Conservation (phyloP, 164 flowering plant genomes). For the Paratinospora sagittata region DNA sequence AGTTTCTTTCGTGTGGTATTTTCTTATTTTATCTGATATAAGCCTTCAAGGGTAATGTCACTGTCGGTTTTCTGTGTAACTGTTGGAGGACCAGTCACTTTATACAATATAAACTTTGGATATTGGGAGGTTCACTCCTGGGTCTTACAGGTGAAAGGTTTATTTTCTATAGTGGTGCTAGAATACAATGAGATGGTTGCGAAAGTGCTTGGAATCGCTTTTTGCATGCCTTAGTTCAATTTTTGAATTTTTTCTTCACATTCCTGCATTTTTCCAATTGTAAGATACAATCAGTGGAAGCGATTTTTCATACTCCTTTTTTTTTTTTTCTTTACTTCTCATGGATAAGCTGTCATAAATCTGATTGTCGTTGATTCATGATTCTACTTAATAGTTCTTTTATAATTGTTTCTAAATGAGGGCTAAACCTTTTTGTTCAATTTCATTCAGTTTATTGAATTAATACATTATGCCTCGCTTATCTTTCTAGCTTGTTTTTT, state of each 20-base stretch:
- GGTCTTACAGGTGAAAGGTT: background rate
- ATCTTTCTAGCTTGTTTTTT: background rate
- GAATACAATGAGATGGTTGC: background rate
- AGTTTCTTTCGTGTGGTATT: too few species aligned
- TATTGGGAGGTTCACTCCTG: background rate
- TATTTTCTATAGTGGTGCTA: background rate
- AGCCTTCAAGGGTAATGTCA: too few species aligned
- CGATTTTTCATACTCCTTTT: background rate
- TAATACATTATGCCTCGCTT: background rate
- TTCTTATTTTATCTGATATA: too few species aligned
- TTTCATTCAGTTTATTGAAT: background rate
- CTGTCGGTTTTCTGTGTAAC: too few species aligned
- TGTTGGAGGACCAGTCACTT: too few species aligned
- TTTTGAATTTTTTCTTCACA: too few species aligned
- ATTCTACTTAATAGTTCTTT: background rate
- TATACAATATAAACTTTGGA: too few species aligned
- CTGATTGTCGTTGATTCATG: background rate
- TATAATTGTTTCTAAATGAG: background rate
- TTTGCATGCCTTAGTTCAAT: too few species aligned
- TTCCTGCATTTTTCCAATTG: background rate
- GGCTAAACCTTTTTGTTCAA: background rate
- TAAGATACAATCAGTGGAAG: background rate
- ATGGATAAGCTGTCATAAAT: too few species aligned
- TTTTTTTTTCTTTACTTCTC: background rate
- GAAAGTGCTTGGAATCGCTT: too few species aligned